Evolutionary conservation across 768 basidiomycete genomes (phyloP), one percentile per base, ranked within the genome.

Genomic region (Multifurca ochricompacta): DNA sequence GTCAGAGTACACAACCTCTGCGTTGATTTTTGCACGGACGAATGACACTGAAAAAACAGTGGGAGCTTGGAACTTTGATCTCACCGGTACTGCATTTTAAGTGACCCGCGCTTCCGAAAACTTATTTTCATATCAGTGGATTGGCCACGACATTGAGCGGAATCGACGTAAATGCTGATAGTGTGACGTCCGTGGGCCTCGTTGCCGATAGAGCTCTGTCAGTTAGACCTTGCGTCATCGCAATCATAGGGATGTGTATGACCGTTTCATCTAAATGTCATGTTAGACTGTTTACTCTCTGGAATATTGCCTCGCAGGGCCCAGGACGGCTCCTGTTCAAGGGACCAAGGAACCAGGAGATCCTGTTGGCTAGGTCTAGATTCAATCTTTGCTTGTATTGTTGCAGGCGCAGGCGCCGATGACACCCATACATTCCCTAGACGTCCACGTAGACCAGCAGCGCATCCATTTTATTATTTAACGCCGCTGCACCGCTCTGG

Each of bases 201-300:
- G 35, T 23, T 18, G 9, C 44, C 25, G 6, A 44, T 11, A 42
- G 54, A 7, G 49, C 54, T 6, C 7, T 56, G 36, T 43, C 42
- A 27, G 57, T 50, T 30, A 58, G 40, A 27, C 21, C 44, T 21
- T 58, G 55, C 14, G 48, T 50, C 3, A 21, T 58, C 10, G 35
- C 48, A 3, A 58, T 58, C 40, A 40, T 50, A 18, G 57, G 53
- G 18, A 58, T 58, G 57, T 58, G 57, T 58, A 49, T 19, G 57
- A 18, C 44, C n/a, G 7, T 35, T 7, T 27, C 8, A 11, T 35
- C 40, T 48, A 6, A 48, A 21, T 41, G 10, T 2, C 30, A 14
- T 21, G 4, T 30, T 23, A 54, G 53, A 42, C 47, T 1, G 40
- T 54, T 13, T 28, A 18, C 14, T 41, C 47, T 35, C 40, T 54